Conservation (phyloP, 2,329 filamentous ascomycete species). For the Fusarium longipes region DNA sequence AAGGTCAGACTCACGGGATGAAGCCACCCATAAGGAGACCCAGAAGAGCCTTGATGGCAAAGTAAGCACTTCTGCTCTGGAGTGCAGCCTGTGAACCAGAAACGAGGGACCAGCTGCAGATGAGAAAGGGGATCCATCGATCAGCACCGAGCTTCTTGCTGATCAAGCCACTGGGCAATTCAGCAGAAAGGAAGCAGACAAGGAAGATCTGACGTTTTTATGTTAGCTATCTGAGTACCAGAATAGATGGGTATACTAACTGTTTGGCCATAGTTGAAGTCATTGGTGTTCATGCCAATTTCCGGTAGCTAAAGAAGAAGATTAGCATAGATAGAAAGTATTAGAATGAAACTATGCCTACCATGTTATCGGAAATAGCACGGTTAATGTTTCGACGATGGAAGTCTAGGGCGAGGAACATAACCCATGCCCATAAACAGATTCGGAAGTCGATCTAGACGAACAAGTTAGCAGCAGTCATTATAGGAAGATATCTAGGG, state of each 20-base stretch:
- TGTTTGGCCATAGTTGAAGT: constrained; percentile 58
- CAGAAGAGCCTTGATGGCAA: constrained; percentile 56
- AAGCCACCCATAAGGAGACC: constrained; percentile 63
- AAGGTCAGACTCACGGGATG: constrained; percentile 53
- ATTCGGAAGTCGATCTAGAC: constrained; percentile 59
- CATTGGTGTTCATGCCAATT: constrained; percentile 58
- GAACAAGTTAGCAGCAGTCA: constrained; percentile 12
- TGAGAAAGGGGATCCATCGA: constrained; percentile 57
- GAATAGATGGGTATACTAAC: constrained; percentile 33
- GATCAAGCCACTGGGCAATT: constrained; percentile 61
- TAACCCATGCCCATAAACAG: constrained; percentile 57
- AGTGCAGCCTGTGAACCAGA: constrained; percentile 54
- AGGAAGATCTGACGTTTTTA: constrained; percentile 53
- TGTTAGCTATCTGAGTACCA: background rate
- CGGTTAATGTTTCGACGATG: constrained; percentile 61
- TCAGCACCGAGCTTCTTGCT: constrained; percentile 64
- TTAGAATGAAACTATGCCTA: constrained; percentile 8
- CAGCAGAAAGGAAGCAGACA: constrained; percentile 59
- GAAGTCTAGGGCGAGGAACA: constrained; percentile 61
- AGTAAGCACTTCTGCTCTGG: constrained; percentile 53
- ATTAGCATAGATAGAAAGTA: background rate
- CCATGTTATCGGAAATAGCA: constrained; percentile 55
- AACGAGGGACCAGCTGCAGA: constrained; percentile 56
- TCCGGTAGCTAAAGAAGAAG: constrained; percentile 45
- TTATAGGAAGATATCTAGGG: too few species aligned